These are phyloP conservation scores for Colletotrichum liaoningense DNA, from an alignment of 2,329 filamentous ascomycete genomes.

Conservation along the genomic window DNA sequence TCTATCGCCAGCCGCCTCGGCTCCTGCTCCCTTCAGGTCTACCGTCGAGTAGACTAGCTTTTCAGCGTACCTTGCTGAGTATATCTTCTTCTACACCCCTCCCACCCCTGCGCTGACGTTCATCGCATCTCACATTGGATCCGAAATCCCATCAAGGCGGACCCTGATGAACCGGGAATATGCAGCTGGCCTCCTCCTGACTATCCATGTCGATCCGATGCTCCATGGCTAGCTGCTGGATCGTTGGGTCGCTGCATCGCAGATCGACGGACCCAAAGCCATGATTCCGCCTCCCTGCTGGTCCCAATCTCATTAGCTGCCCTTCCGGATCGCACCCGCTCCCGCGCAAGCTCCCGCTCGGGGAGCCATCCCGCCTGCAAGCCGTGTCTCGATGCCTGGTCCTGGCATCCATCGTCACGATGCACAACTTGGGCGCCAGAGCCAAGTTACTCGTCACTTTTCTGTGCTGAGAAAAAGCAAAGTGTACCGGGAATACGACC, in stretches of 20 bases:
- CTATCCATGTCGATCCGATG: not conserved
- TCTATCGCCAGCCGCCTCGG: not conserved
- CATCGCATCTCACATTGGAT: conserved; percentile 13
- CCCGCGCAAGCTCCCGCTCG: conserved; percentile 17
- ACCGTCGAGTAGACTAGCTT: not conserved
- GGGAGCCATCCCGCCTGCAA: not conserved
- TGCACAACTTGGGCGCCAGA: not conserved
- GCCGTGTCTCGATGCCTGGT: not conserved
- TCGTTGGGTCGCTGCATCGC: conserved; percentile 6
- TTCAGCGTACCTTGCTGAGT: not conserved
- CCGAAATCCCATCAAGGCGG: not conserved
- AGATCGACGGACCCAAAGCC: not conserved
- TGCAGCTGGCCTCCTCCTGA: not conserved
- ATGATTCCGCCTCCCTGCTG: not conserved
- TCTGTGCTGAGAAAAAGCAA: conserved; percentile 18
- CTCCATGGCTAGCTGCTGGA: not conserved
- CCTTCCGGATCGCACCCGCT: conserved; percentile 22
- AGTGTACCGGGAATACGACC: not conserved
- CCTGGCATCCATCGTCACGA: conserved; percentile 17
- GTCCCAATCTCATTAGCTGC: not conserved
- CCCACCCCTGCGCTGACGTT: not conserved
- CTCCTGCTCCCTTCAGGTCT: not conserved
- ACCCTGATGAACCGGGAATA: not conserved
- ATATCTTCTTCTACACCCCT: not conserved
- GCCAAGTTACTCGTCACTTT: not conserved